Conservation (phyloP, 495 filamentous ascomycete species). For the Thermothielavioides terrestris region DNA sequence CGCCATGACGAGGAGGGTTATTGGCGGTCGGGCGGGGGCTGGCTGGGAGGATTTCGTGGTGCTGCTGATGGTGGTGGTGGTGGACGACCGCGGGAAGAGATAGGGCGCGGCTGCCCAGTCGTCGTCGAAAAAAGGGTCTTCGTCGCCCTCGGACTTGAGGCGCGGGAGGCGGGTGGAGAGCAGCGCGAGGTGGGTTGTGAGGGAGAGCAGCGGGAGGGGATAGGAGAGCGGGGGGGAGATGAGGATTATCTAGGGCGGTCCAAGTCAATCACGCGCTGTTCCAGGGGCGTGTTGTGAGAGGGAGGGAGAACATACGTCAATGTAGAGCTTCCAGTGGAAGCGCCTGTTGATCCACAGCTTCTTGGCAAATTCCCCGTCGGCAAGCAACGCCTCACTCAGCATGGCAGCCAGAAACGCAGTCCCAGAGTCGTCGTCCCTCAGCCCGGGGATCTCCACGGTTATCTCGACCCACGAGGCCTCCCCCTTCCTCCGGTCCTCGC, state of each 20-base stretch:
- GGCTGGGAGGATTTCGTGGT: not conserved
- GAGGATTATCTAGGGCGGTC: conserved; percentile 62
- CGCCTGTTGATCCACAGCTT: conserved; percentile 73
- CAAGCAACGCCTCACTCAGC: conserved; percentile 80
- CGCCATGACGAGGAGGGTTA: conserved; percentile 81
- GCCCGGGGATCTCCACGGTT: conserved; percentile 75
- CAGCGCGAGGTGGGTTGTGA: conserved; percentile 94
- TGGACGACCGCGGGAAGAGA: conserved; percentile 54
- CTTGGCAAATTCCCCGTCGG: conserved; percentile 59
- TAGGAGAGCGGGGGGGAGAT: conserved; percentile 88
- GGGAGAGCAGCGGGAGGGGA: conserved; percentile 81
- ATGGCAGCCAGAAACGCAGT: conserved; percentile 80
- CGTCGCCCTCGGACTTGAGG: conserved; percentile 73
- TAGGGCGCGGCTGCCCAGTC: conserved; percentile 80
- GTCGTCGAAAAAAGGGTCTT: conserved; percentile 97
- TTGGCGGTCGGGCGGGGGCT: conserved; percentile 48
- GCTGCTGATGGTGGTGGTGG: not conserved
- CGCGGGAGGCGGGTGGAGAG: conserved; percentile 76
- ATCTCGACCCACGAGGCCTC: conserved; percentile 62
- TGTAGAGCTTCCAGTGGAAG: conserved; percentile 93
- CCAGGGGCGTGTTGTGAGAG: not conserved
- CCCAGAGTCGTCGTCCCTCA: conserved; percentile 82
- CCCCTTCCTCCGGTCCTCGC: conserved; percentile 1
- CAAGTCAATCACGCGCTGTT: too few species aligned
- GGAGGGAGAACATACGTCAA: conserved; percentile 61